Base-by-base conservation (phyloP, 768 basidiomycete genomes). In the Lactarius pseudohatsudake region DNA sequence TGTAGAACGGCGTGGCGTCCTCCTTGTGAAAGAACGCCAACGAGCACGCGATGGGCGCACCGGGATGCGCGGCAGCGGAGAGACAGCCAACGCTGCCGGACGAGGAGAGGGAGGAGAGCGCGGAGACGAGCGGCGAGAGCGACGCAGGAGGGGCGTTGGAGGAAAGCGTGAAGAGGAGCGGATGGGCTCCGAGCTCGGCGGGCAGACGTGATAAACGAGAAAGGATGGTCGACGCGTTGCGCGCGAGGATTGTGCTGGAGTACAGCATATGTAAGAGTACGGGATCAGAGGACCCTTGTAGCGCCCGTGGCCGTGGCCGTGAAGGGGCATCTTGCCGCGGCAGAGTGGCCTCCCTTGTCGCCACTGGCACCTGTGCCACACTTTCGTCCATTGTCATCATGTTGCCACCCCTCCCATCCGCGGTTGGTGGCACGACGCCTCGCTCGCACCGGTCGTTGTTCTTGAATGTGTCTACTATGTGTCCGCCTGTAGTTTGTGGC, bases 71-170 rank as follows among this genome's bases (percentile, higher is more conserved):
- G 1, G 84, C 81, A 1, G 84, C 82, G 13, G 86, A 83, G 54
- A 91, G 81, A 71, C 89, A 91, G 3, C 90, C 90, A 20, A 88
- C 73, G 30, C 83, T 79, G 7, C 77, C 59, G 36, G 53, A 38
- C 3, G 54, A n/a, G 10, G 75, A 74, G 16, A 76, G 60, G 0
- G 62, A 53, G 28, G 66, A 69, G 26, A 78, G 64, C 4, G 64
- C 54, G 11, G 72, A 59, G 55, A 78, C 74, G 64, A 66, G 73
- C 69, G 65, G 40, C 18, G 79, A 77, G 66, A 83, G 77, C 4
- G 76, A 74, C 2, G 57, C 11, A 8, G 30, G 13, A 77, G 75
- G 64, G 45, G 79, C 72, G 59, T 83, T 82, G 18, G 81, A 71
- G 9, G 84, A 84, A 34, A 86, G 78, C 0, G 85, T 67, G 62